Base-by-base conservation (phyloP, 306 rosid species). In the Vigna reflexopilosa region DNA sequence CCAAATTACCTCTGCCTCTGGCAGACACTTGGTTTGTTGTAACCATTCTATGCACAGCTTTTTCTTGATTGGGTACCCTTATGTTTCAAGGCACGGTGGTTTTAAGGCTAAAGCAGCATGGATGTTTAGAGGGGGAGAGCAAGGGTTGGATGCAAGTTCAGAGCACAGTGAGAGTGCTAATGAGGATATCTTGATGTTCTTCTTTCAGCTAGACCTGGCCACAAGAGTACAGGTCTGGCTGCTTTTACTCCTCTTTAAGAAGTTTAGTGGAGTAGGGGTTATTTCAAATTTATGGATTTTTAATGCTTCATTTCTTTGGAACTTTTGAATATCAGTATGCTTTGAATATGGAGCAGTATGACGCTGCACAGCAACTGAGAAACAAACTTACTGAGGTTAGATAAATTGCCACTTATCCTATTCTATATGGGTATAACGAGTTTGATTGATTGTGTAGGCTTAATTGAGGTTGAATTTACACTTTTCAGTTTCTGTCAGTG, bases 101-200 rank as follows among this genome's bases (percentile, higher is more conserved):
- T 71, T 80, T 47, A 85, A 80, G 88, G 87, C 81, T 59, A 71
- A 87, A 70, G 98, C 95, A 49, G 97, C 90, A 22, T 92, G 98
- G 98, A 86, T 86, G 72, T 94, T 94, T 72, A 80, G 83, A 80
- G 89, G 97, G 73, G 90, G 96, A 52, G 97, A 87, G 42, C 86
- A 70, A 58, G 88, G 80, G 57, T 79, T 70, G 83, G 94, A 87
- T 83, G 93, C 97, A 57, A 85, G 85, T 82, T 77, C 82, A 4
- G 97, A 94, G 86, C 92, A 83, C 48, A 94, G 98, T 55, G 97
- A 92, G 83, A 92, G 86, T 75, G 93, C 97, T 56, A 92, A 90
- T 83, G 96, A 94, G 82, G 92, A 87, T 87, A 88, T 94, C 36
- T 87, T 94, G 90, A 75, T 92, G 80, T 92, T 94, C 89, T 92